Evolutionary conservation across 2,329 filamentous ascomycete species (phyloP).

Genomic region (Aspergillus niger): DNA sequence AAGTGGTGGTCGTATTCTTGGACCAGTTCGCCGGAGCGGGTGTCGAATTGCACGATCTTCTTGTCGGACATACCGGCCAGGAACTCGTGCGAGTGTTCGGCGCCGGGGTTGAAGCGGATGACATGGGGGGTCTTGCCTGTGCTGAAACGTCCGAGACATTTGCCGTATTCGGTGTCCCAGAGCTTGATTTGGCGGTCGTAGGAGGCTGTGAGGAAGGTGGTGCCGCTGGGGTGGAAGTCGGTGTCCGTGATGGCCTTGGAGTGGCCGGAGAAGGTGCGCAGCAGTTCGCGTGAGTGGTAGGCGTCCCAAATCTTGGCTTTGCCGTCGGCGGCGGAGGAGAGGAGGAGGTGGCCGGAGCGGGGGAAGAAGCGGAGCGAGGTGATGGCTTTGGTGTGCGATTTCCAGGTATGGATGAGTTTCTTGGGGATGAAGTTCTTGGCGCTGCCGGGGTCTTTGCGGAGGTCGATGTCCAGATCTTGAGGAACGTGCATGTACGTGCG

Average conservation of each 20-base stretch:
- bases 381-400: constrained; percentile 79
- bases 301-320: constrained; percentile 94
- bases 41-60: constrained; percentile 98
- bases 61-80: constrained; percentile 97
- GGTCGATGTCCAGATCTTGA: constrained; percentile 81
- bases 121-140: constrained; percentile 96
- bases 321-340: constrained; percentile 86
- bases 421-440: constrained; percentile 91
- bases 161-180: constrained; percentile 95
- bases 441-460: constrained; percentile 77
- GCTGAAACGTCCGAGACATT: constrained; percentile 83
- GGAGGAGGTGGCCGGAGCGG: constrained; percentile 77
- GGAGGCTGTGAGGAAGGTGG: constrained; percentile 83
- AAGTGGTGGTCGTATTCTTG: constrained; percentile 99
- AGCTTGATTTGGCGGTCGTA: constrained; percentile 97
- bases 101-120: constrained; percentile 84
- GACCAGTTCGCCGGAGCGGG: constrained; percentile 75
- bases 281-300: constrained; percentile 83
- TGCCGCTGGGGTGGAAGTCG: constrained; percentile 79
- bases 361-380: constrained; percentile 91
- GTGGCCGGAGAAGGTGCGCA: constrained; percentile 91
- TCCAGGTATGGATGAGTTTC: constrained; percentile 90
- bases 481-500: constrained; percentile 97
- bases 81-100: constrained; percentile 81
- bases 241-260: constrained; percentile 87